Percentiles rank a stretch among this genome's conserved stretches.
phyloP scores from a whole-genome alignment of 1,139 yeast genomes.

The Suhomyces choctaworum region DNA sequence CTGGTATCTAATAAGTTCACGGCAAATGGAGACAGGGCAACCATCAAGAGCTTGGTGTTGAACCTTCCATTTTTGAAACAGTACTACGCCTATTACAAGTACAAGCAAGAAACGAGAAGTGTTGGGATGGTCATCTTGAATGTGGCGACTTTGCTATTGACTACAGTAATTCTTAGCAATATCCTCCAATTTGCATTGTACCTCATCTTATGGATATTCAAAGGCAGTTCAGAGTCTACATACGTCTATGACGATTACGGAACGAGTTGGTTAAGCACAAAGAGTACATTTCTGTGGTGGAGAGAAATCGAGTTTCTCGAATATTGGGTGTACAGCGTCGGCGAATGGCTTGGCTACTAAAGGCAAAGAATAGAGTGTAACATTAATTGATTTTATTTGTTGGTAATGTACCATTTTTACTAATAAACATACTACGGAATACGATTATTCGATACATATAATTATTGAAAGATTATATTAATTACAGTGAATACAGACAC shows the following conservation, averaged over 20 bases:
- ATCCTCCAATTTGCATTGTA: slow-evolving; percentile 19
- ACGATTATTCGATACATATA: slow-evolving; percentile 2
- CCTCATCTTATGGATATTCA: slow-evolving; percentile 14
- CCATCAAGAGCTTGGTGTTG: slow-evolving; percentile 20
- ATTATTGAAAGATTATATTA: slow-evolving; percentile 17
- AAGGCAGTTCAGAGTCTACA: slow-evolving; percentile 2
- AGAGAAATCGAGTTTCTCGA: slow-evolving; percentile 37
- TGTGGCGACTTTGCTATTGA: slow-evolving; percentile 23
- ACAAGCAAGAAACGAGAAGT: slow-evolving; percentile 26
- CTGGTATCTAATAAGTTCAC: slow-evolving; percentile 2
- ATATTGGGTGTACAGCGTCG: slow-evolving; percentile 26
- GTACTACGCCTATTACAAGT: slow-evolving; percentile 28
- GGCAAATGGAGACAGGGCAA: slow-evolving; percentile 5
- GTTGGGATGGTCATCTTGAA: slow-evolving; percentile 25
- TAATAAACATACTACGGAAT: neutral
- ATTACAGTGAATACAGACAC: slow-evolving; percentile 15
- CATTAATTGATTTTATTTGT: too few relatives aligned
- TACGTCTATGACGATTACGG: slow-evolving; percentile 29
- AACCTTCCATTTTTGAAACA: slow-evolving; percentile 38
- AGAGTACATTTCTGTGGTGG: slow-evolving; percentile 32
- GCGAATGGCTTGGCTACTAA: slow-evolving; percentile 20
- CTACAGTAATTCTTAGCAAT: slow-evolving; percentile 25
- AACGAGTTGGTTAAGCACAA: slow-evolving; percentile 11
- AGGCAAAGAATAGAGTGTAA: too few relatives aligned
- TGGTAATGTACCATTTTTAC: too few relatives aligned